Evolutionary conservation across 768 basidiomycete genomes (phyloP).

Genomic region (Termitomyces sp.): DNA sequence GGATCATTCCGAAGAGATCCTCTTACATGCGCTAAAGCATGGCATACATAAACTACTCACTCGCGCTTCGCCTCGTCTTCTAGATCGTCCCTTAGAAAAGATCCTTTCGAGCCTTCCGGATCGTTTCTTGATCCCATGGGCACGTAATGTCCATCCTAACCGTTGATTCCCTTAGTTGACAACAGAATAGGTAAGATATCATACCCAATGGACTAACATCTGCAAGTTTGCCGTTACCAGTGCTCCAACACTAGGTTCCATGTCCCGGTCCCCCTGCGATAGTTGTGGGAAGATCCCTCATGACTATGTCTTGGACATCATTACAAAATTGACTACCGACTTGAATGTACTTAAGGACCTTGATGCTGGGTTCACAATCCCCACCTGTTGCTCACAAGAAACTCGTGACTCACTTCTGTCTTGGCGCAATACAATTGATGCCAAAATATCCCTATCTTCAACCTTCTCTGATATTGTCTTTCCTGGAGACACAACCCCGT

Average conservation of each 20-base stretch:
- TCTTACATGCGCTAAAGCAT: slow-evolving; percentile 7
- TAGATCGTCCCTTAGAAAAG: slow-evolving; percentile 3
- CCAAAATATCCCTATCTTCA: background rate
- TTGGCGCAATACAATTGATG: background rate
- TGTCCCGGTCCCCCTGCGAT: background rate
- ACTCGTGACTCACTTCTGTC: background rate
- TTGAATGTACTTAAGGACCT: background rate
- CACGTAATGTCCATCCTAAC: background rate
- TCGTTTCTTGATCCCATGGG: background rate
- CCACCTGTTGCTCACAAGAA: background rate
- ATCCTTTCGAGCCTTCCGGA: background rate
- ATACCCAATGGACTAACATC: background rate
- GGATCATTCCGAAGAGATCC: slow-evolving; percentile 1
- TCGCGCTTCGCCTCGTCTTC: slow-evolving; percentile 1
- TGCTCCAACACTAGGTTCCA: background rate
- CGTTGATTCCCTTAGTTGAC: background rate
- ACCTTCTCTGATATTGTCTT: background rate
- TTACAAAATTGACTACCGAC: background rate
- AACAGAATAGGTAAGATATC: background rate
- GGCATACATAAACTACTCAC: background rate
- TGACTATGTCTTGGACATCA: background rate
- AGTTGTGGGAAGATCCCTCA: background rate
- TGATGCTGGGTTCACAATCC: background rate
- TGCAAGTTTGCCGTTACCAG: background rate
- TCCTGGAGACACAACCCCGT: background rate